phyloP scores from a whole-genome alignment of 192 early-diverging fungal species.

The Chytriomyces sp. region DNA sequence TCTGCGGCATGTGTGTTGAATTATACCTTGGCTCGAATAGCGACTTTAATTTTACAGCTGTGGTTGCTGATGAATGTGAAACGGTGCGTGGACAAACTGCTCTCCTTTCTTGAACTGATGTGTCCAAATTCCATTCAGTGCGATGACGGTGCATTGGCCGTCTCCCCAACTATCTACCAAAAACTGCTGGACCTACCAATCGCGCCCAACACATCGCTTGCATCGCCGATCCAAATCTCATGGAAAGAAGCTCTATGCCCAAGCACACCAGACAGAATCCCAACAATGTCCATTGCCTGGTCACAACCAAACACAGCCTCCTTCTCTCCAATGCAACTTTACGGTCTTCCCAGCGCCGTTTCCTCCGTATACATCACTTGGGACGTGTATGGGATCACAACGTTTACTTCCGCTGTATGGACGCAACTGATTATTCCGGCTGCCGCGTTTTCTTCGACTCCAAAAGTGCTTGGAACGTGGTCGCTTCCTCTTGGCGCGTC shows the following conservation, averaged over 20 bases:
- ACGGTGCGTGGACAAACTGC: no score
- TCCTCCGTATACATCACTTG: neutral
- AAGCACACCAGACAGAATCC: neutral
- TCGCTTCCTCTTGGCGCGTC: neutral
- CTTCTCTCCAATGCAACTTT: conserved; percentile 8
- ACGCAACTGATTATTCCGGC: neutral
- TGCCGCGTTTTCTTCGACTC: neutral
- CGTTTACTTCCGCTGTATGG: neutral
- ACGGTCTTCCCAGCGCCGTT: conserved; percentile 2
- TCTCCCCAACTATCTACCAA: conserved; percentile 7
- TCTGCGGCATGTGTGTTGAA: conserved; percentile 11
- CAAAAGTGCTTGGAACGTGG: conserved; percentile 8
- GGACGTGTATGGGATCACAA: neutral
- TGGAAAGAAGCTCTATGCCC: neutral
- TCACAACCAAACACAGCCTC: neutral
- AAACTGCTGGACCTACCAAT: neutral
- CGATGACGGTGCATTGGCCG: neutral
- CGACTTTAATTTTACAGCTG: neutral
- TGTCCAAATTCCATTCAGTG: no score
- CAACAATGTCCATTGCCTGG: conserved; percentile 14
- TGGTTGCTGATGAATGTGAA: conserved; percentile 10
- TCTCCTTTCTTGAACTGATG: no score
- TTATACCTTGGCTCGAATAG: neutral
- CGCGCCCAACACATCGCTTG: neutral
- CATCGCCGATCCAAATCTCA: neutral